Evolutionary conservation across 768 basidiomycete species (phyloP), one percentile per base, ranked within the genome.

Genomic region (Agaricus bisporus): DNA sequence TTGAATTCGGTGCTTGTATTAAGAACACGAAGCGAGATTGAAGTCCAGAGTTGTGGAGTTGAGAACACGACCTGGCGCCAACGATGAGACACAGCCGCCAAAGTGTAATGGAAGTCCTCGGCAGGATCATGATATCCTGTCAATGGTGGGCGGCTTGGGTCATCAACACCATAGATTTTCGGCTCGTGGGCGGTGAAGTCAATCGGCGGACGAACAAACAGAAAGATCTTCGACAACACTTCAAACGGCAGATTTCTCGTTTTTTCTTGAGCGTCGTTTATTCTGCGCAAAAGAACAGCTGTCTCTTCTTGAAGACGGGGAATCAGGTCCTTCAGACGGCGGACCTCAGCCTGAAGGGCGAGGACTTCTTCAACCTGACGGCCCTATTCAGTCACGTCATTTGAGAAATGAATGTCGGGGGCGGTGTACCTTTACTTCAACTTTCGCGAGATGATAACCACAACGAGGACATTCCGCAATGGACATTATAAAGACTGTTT

Each of bases 1-100:
- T 46, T 45, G 44, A 14, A 45, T 7, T 17, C 14, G 11, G 22
- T n/a, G 5, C 17, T 5, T 4, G 1, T 9, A 5, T 46, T 35
- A n/a, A 18, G 6, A 29, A 53, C 18, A 2, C 46, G 6, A 7
- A 39, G 25, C 9, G 37, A 38, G 5, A 53, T 17, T 2, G 43
- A 22, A 6, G 44, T 53, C 44, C 51, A 53, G n/a, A 53, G 44
- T 25, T 46, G 51, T 15, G 44, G 51, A 11, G 42, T 44, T 5
- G 42, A 43, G 9, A 12, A 20, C 6, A 26, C 42, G 18, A 44
- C 20, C 42, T 26, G 42, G 26, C 42, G 42, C 42, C 42, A 44
- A 44, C n/a, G 42, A 12, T 18, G 26, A 26, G 6, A 44, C 2
- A 44, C 18, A 17, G 42, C 42, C 3, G 20, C 42, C 4, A 44